Base-by-base conservation (phyloP, 2,329 filamentous ascomycete species). In the Aspergillus udagawae region DNA sequence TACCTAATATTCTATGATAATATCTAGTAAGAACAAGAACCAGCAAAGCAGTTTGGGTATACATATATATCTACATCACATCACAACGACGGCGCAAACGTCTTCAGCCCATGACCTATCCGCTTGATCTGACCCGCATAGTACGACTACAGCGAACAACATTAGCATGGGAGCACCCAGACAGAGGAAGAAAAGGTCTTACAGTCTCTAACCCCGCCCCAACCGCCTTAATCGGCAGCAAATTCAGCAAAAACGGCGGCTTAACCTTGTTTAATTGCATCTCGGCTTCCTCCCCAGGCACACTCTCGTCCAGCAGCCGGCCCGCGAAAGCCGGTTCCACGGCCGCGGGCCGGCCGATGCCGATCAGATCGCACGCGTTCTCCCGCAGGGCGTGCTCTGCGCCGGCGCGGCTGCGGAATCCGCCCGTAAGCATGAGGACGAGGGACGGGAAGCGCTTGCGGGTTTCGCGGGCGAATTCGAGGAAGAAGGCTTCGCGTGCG, bases 401-500 rank as follows among this genome's bases (percentile, higher is more conserved):
- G 2, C 78, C 82, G 0, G 68, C 67, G 2, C 80, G 72, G 0
- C 79, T 82, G 1, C 84, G 79, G 69, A 89, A 87, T 0, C 86
- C 86, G 3, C 86, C 86, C 0, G 84, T 88, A 3, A 89, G 78
- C 75, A 85, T 81, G 32, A 85, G 68, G 0, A 79, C 71, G 0
- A 82, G 69, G 3, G 72, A 60, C 0, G 79, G 77, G 54, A 82
- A 77, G 25, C 73, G 70, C 4, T 67, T 65, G 28, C 83, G 78
- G 35, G 83, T 79, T 8, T 76, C 73, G n/a, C 76, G 72, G 0
- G 84, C 83, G 60, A 89, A 89, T 49, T 88, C 82, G 1, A 89
- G 75, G 73, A 90, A 90, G 75, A 87, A 89, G 0, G 86, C 84
- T 63, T 90, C 86, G 7, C 86, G 80, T 0, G 79, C 79, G 12